Evolutionary conservation across 2,329 filamentous ascomycete species (phyloP).

Genomic region (Alternaria conjuncta): DNA sequence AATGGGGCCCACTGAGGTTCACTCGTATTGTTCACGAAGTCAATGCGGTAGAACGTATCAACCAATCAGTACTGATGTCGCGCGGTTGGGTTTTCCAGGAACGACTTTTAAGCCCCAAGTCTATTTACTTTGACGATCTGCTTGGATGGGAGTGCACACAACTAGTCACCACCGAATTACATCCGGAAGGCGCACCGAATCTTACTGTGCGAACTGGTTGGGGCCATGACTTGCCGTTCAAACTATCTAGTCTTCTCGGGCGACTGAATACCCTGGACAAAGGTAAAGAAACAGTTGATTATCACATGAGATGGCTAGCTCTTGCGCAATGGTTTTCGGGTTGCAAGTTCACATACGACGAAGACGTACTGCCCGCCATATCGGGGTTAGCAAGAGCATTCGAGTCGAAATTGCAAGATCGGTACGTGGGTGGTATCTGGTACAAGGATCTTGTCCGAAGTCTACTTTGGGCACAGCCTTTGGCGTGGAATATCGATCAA

Average conservation of each 20-base stretch:
- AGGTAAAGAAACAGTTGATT: fast-evolving
- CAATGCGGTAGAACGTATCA: background rate
- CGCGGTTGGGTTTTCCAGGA: background rate
- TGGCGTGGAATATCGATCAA: too few species aligned
- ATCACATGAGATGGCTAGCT: background rate
- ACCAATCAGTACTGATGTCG: background rate
- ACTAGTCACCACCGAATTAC: background rate
- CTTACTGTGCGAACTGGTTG: too few species aligned
- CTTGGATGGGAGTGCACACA: background rate
- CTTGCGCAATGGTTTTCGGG: background rate
- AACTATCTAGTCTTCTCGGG: background rate
- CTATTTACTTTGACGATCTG: background rate
- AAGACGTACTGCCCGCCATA: background rate
- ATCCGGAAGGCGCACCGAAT: background rate
- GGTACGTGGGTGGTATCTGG: background rate
- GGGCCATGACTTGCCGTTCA: background rate
- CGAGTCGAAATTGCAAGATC: background rate
- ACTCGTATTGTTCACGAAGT: background rate
- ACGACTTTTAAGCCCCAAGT: background rate
- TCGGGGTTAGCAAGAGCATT: background rate
- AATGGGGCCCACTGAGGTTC: background rate
- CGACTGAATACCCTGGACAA: fast-evolving
- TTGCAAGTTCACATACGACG: background rate
- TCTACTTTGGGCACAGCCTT: background rate
- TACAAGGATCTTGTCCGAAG: background rate